A percentile compares a stretch with the other conserved stretches of the same genome.
Conservation (phyloP, 768 basidiomycete species). For the Termitomyces titanicus region DNA sequence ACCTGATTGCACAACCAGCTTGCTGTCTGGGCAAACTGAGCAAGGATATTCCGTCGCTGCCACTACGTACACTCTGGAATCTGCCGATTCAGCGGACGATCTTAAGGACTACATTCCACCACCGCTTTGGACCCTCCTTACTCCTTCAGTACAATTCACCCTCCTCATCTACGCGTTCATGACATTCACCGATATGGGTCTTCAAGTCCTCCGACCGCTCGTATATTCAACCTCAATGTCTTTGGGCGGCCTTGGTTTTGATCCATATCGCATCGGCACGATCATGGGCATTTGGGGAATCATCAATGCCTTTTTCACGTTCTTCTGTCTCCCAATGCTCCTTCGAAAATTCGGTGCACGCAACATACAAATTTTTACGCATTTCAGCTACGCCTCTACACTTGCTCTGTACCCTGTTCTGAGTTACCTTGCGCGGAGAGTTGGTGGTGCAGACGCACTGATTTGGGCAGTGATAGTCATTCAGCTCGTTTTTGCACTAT, state of each 20-base stretch:
- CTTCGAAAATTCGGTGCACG: conserved; percentile 54
- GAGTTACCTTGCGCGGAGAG: conserved; percentile 28
- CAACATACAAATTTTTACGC: conserved; percentile 39
- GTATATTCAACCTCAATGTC: conserved; percentile 55
- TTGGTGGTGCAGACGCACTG: conserved; percentile 27
- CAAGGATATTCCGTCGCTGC: conserved; percentile 9
- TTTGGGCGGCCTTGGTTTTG: conserved; percentile 64
- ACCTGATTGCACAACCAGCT: conserved; percentile 14
- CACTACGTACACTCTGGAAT: background rate
- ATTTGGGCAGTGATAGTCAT: conserved; percentile 28
- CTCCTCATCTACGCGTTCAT: conserved; percentile 31
- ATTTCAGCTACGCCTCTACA: conserved; percentile 19
- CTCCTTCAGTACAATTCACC: conserved; percentile 26
- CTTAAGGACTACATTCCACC: conserved; percentile 7
- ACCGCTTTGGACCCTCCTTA: conserved; percentile 23
- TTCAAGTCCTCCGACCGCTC: conserved; percentile 35
- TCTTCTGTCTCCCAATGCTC: conserved; percentile 46
- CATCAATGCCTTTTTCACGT: conserved; percentile 51
- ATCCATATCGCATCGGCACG: conserved; percentile 57
- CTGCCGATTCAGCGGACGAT: conserved; percentile 1
- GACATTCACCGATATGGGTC: conserved; percentile 34
- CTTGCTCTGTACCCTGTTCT: conserved; percentile 32
- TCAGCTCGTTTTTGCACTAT: conserved; percentile 27
- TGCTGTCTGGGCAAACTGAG: conserved; percentile 5
- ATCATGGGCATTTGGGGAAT: conserved; percentile 52